Conservation (phyloP, 441 rosid species). For the Erysimum cheiri region DNA sequence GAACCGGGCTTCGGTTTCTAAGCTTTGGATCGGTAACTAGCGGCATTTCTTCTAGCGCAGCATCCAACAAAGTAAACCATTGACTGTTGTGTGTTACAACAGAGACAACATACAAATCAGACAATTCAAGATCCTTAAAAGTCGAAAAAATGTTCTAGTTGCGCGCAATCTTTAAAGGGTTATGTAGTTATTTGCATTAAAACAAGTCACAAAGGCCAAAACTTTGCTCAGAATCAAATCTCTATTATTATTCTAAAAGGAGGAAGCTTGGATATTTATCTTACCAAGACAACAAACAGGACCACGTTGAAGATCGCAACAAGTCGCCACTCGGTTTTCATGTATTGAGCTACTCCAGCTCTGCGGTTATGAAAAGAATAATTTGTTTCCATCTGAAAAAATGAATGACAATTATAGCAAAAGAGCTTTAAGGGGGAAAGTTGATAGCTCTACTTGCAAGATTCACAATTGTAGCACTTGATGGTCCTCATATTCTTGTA, state of each 20-base stretch:
- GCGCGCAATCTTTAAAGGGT: too few relatives aligned
- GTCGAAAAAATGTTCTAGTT: background rate
- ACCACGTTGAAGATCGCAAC: constrained; percentile 82
- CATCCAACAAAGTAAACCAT: constrained; percentile 85
- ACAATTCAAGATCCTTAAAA: constrained; percentile 1
- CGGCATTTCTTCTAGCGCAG: constrained; percentile 86
- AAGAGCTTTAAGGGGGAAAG: constrained; percentile 8
- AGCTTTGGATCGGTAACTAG: constrained; percentile 52
- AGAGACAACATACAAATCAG: constrained; percentile 14
- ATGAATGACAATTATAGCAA: background rate
- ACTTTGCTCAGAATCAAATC: background rate
- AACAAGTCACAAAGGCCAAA: background rate
- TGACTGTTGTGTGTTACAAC: constrained; percentile 51
- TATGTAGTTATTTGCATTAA: background rate
- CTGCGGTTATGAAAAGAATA: constrained; percentile 42
- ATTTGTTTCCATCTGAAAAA: constrained; percentile 21
- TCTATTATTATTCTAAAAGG: background rate
- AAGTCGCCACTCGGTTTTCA: constrained; percentile 90
- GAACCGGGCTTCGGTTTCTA: constrained; percentile 41
- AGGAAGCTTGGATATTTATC: constrained; percentile 24
- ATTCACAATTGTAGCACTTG: constrained; percentile 90
- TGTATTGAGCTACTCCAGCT: constrained; percentile 96
- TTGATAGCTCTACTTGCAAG: constrained; percentile 77
- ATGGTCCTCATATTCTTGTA: constrained; percentile 67
- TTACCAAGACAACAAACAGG: constrained; percentile 80